Base-by-base conservation (phyloP, 108 stramenopile species). In the Ochromonas danica region DNA sequence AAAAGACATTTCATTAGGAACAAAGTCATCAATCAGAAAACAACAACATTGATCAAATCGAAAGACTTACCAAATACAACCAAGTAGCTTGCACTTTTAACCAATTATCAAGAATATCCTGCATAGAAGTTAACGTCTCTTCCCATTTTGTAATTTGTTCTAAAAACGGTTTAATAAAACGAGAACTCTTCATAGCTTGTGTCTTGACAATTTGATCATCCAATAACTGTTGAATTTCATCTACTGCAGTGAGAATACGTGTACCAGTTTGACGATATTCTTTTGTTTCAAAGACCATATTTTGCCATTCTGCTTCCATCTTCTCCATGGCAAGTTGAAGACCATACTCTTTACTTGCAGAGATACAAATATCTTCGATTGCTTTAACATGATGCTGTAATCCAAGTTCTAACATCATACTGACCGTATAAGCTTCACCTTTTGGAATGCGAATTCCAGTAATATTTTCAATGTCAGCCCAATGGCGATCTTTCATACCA, bases 171-270 rank as follows among this genome's bases (percentile, higher is more conserved):
- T 88, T 85, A 6, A 89, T 86, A 88, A 81, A 90, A 39, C 89
- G 86, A 42, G 87, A 88, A 31, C 84, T 83, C 0, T 80, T 61
- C 90, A 90, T 90, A 60, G 90, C 88, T 82, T 88, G 89, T 14
- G 88, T 85, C 80, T 90, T 90, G 42, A 90, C 89, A 70, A 90
- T 89, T 42, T 90, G 90, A 77, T 90, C 90, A 62, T 90, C 90
- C 51, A 90, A 78, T 40, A 90, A 86, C 61, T 88, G 85, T 78
- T 90, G 90, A 33, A 88, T 86, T 67, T 90, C 89, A 42, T 90
- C 90, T 31, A 87, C 72, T 10, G 79, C 72, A 27, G 83, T 42
- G 6, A 90, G 77, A 31, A 90, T 90, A 43, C 81, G 71, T 1
- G 90, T 89, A 33, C 90, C 89, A 0, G 88, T 87, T 79, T 87